Evolutionary conservation across 805 yeast species (phyloP).

Genomic region (Saturnispora besseyi): DNA sequence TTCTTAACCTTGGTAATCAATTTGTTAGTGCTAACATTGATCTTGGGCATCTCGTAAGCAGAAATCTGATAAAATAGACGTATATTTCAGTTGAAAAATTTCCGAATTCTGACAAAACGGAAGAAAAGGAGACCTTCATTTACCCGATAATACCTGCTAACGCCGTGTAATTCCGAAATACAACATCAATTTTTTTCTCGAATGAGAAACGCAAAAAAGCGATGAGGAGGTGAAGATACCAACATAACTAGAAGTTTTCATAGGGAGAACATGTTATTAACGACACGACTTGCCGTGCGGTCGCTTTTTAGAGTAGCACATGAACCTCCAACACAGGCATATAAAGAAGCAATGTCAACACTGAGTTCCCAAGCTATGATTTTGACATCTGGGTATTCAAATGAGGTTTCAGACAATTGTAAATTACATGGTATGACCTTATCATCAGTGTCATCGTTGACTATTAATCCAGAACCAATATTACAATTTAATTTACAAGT

Average conservation of each 20-base stretch:
- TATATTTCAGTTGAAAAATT: neutral
- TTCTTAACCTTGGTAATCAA: neutral
- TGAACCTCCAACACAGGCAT: slow-evolving; percentile 21
- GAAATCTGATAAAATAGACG: too few species aligned
- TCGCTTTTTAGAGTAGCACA: slow-evolving; percentile 14
- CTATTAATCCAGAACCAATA: slow-evolving; percentile 68
- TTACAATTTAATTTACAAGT: slow-evolving; percentile 78
- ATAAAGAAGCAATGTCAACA: slow-evolving; percentile 29
- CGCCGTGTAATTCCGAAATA: neutral
- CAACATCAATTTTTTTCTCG: neutral
- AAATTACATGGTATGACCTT: slow-evolving; percentile 67
- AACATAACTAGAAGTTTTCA: neutral
- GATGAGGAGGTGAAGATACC: neutral
- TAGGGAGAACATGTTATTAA: neutral
- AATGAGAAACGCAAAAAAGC: neutral
- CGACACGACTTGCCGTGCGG: neutral
- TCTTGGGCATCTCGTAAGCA: neutral
- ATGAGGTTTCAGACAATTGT: slow-evolving; percentile 14
- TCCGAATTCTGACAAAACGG: neutral
- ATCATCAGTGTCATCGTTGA: slow-evolving; percentile 76
- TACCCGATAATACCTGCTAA: neutral
- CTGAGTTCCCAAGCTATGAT: slow-evolving; percentile 43
- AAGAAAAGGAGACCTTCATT: neutral
- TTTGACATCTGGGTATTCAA: slow-evolving; percentile 39
- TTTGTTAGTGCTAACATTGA: neutral